These are phyloP conservation scores for Hysterium pulicare DNA, from an alignment of 2,329 filamentous ascomycete species.

Conservation along the genomic window DNA sequence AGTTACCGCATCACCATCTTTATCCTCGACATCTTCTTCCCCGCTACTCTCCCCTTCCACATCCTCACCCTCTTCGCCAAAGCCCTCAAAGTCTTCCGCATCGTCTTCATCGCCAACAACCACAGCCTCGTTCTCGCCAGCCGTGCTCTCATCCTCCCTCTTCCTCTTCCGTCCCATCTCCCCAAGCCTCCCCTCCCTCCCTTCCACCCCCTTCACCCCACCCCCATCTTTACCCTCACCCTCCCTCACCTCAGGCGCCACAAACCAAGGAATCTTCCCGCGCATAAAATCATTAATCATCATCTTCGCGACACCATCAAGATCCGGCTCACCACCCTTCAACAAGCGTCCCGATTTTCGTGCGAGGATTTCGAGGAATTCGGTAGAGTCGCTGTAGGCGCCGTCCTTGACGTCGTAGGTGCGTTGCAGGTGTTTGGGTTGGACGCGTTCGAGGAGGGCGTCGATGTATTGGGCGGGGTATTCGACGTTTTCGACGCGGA, in stretches of 20 bases:
- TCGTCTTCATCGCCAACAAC: too few species aligned
- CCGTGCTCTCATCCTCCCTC: slow-evolving; percentile 40
- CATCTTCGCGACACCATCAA: slow-evolving; percentile 95
- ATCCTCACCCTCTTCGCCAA: slow-evolving; percentile 32
- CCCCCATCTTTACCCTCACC: slow-evolving; percentile 25
- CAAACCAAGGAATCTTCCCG: slow-evolving; percentile 96
- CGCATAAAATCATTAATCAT: slow-evolving; percentile 94
- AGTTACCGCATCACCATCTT: slow-evolving; percentile 12
- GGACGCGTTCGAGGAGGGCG: slow-evolving; percentile 74
- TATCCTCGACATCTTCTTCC: slow-evolving; percentile 11
- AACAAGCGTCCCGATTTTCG: slow-evolving; percentile 82
- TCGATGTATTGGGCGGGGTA: slow-evolving; percentile 95
- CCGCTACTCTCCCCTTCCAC: slow-evolving; percentile 28
- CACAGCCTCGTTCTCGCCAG: slow-evolving; percentile 44
- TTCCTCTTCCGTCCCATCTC: slow-evolving; percentile 82
- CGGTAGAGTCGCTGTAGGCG: slow-evolving; percentile 71
- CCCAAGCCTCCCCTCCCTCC: slow-evolving; percentile 73
- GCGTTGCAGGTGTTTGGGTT: slow-evolving; percentile 82
- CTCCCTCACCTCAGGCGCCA: slow-evolving; percentile 61
- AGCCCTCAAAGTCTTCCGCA: slow-evolving; percentile 15
- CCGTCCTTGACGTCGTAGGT: slow-evolving; percentile 88
- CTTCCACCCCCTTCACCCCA: slow-evolving; percentile 49
- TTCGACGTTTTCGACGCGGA: slow-evolving; percentile 92
- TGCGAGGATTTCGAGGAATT: slow-evolving; percentile 83
- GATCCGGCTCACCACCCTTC: slow-evolving; percentile 89